Evolutionary conservation across 352 stramenopile species (phyloP).

Genomic region (Halophytophthora batemanensis): DNA sequence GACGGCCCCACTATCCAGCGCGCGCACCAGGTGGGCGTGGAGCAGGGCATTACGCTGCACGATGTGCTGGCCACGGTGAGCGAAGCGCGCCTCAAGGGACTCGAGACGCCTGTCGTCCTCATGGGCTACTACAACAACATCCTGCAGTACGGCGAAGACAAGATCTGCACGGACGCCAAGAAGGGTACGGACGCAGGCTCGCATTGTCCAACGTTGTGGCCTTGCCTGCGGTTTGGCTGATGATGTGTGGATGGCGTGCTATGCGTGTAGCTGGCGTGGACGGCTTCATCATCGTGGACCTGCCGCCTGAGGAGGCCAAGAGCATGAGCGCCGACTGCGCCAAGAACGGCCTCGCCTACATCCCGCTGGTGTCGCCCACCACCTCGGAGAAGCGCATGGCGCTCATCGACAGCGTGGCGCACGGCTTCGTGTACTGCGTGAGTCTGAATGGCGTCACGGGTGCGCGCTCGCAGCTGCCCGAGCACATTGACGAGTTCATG

Average conservation of each 20-base stretch:
- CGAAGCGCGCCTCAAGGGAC: conserved; percentile 85
- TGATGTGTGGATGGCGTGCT: conserved; percentile 16
- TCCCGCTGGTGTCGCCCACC: conserved; percentile 96
- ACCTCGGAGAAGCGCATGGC: conserved; percentile 94
- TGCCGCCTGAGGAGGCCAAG: conserved; percentile 94
- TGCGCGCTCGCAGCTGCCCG: conserved; percentile 84
- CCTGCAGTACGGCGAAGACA: conserved; percentile 94
- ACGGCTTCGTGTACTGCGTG: conserved; percentile 88
- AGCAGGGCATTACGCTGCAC: conserved; percentile 91
- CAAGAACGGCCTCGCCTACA: conserved; percentile 92
- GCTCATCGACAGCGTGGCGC: conserved; percentile 62
- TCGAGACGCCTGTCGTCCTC: conserved; percentile 95
- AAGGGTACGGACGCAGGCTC: conserved; percentile 38
- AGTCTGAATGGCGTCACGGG: conserved; percentile 93
- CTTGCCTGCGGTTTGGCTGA: conserved; percentile 2
- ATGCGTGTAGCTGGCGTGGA: conserved; percentile 80
- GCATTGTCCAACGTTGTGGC: background rate
- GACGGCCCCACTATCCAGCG: conserved; percentile 98
- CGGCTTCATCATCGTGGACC: conserved; percentile 98
- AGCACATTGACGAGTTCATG: conserved; percentile 94
- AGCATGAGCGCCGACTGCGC: conserved; percentile 89
- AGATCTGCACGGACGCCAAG: conserved; percentile 79
- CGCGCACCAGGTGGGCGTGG: conserved; percentile 92
- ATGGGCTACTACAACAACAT: conserved; percentile 99
- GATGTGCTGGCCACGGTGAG: conserved; percentile 94